Base-by-base conservation (phyloP, 495 filamentous ascomycete species). In the Penicillium simplicissimum region DNA sequence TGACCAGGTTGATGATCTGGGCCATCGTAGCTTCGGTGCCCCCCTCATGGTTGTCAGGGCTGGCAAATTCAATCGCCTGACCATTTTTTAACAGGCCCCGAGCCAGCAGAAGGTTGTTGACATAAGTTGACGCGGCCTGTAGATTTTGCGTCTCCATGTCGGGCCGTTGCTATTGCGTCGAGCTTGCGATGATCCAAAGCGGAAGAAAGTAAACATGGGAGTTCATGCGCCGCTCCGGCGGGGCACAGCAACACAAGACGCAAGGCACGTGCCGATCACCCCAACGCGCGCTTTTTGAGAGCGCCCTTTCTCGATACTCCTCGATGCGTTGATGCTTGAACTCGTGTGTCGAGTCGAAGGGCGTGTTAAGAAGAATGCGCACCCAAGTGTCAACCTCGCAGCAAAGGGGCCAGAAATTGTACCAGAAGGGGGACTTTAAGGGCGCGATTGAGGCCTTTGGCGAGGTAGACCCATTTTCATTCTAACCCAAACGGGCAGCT, bases 21-120 rank as follows among this genome's bases (percentile, higher is more conserved):
- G 88, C 88, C 87, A 93, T 94, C 4, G 91, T 91, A 13, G 79
- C 82, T 43, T 86, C 85, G 10, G 82, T 71, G 17, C 83, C 85
- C 21, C 84, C 87, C 34, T 89, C 86, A 52, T 79, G 82, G 61
- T 84, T 83, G 52, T 88, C 85, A 14, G 92, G 91, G 34, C 84
- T 76, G 61, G 90, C 87, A 71, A 98, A 98, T 70, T 96, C 87
- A 73, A 98, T 95, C 34, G 84, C 84, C 59, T 85, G 82, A 64
- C 92, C 90, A 87, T 90, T 89, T 68, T 90, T 89, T 11, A 98
- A 77, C 21, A 98, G 82, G 19, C 95, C 95, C 42, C 95, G 87
- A 4, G 94, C 92, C 36, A 97, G 84, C 34, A 98, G 81, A 59
- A 96, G 88, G 72, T 97, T 97, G 79, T 98, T 98, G 77, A 98